Evolutionary conservation across 2,329 filamentous ascomycete genomes (phyloP).

Genomic region (Ophiostoma montium): DNA sequence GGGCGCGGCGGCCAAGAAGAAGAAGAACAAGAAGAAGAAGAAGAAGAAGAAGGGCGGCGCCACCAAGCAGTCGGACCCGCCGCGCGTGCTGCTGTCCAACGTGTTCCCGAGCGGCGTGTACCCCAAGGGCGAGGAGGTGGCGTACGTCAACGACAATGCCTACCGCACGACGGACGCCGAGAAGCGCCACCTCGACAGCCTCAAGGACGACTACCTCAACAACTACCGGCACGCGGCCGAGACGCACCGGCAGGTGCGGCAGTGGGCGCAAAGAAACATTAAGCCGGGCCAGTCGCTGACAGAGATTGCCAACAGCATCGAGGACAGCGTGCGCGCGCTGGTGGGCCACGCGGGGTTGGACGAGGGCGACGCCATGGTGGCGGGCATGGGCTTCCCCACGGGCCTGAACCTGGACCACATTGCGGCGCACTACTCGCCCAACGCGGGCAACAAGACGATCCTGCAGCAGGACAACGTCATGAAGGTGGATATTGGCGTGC

Average conservation of each 20-base stretch:
- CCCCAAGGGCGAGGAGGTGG: constrained; percentile 63
- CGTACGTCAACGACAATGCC: constrained; percentile 63
- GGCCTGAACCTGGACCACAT: constrained; percentile 72
- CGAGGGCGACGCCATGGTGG: constrained; percentile 61
- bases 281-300: constrained; percentile 65
- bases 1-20: constrained; percentile 25
- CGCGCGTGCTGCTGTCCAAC: constrained; percentile 57
- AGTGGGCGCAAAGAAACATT: constrained; percentile 67
- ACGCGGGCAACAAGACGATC: constrained; percentile 67
- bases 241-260: constrained; percentile 66
- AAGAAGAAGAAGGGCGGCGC: constrained; percentile 65
- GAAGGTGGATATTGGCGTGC: constrained; percentile 73
- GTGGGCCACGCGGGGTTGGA: constrained; percentile 62
- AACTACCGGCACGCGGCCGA: constrained; percentile 71
- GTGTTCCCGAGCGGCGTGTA: constrained; percentile 61
- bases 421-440: constrained; percentile 72
- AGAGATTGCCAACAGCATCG: constrained; percentile 70
- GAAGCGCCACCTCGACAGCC: constrained; percentile 67
- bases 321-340: constrained; percentile 61
- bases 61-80: constrained; percentile 63
- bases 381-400: constrained; percentile 72
- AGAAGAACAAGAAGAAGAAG: constrained; percentile 40
- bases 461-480: constrained; percentile 61
- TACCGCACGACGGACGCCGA: constrained; percentile 74
- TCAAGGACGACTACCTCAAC: constrained; percentile 61